Conservation (phyloP, 2,329 filamentous ascomycete genomes). For the Diplodia seriata region DNA sequence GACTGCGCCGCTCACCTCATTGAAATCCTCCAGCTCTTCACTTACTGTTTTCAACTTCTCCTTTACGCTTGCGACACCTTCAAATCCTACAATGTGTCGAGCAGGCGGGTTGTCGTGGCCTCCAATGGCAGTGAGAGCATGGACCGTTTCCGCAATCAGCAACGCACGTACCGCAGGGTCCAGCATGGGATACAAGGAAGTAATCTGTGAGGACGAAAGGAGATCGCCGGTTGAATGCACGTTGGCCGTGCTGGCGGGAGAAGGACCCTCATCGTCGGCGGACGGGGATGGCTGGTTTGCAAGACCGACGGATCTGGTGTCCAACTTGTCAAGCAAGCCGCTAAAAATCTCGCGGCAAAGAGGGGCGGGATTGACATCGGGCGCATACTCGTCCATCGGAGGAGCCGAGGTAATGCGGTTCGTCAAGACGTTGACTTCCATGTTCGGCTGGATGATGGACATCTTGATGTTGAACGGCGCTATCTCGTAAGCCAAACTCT, state of each 20-base stretch:
- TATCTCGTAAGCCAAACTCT: conserved; percentile 90
- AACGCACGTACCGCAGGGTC: conserved; percentile 70
- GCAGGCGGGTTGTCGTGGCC: conserved; percentile 96
- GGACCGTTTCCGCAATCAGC: conserved; percentile 85
- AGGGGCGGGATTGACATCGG: conserved; percentile 75
- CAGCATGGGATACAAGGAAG: conserved; percentile 77
- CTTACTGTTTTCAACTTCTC: conserved; percentile 97
- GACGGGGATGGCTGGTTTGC: conserved; percentile 33
- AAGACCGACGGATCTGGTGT: conserved; percentile 47
- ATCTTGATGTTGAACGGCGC: conserved; percentile 95
- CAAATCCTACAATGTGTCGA: conserved; percentile 89
- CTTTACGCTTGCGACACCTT: conserved; percentile 85
- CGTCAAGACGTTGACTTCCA: conserved; percentile 86
- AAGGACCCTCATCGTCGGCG: conserved; percentile 10
- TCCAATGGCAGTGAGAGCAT: conserved; percentile 88
- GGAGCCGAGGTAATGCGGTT: conserved; percentile 87
- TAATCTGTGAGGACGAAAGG: conserved; percentile 57
- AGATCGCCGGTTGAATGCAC: conserved; percentile 51
- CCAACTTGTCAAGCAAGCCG: conserved; percentile 77
- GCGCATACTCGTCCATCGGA: conserved; percentile 72
- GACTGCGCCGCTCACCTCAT: conserved; percentile 84
- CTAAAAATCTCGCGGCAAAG: conserved; percentile 83
- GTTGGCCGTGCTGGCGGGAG: conserved; percentile 38
- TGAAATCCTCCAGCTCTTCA: conserved; percentile 95
- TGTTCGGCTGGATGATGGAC: conserved; percentile 93